Evolutionary conservation across 257 asterid species (phyloP).

Genomic region (Mitragyna speciosa): DNA sequence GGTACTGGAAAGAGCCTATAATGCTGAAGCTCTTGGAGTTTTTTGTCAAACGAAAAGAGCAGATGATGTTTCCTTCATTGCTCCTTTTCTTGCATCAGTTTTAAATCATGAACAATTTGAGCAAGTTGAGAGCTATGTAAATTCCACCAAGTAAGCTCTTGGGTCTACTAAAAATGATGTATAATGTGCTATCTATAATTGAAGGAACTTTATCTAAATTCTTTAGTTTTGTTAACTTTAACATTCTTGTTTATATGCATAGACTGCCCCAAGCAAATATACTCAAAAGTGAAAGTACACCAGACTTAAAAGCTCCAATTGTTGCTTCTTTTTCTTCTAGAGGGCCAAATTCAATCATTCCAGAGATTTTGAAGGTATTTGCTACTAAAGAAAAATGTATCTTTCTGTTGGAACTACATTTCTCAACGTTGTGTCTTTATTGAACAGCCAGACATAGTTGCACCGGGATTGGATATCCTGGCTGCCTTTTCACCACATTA

Average conservation of each 20-base stretch:
- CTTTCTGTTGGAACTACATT: too few relatives aligned
- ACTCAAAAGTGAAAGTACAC: not conserved
- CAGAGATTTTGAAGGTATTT: constrained; percentile 13
- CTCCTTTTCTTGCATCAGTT: not conserved
- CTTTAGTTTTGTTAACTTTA: too few relatives aligned
- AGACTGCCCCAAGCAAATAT: constrained; percentile 7
- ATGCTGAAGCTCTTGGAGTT: constrained; percentile 15
- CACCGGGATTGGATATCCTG: too few relatives aligned
- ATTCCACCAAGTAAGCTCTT: not conserved
- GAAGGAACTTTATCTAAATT: too few relatives aligned
- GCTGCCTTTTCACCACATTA: not conserved
- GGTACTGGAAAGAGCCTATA: too few relatives aligned
- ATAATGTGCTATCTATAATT: too few relatives aligned
- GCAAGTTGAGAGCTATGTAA: not conserved
- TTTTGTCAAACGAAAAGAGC: not conserved
- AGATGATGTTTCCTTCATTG: not conserved
- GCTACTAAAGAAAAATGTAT: too few relatives aligned
- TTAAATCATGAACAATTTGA: not conserved
- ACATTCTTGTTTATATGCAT: too few relatives aligned
- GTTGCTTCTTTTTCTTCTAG: constrained; percentile 13
- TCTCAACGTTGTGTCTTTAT: too few relatives aligned
- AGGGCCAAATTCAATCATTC: constrained; percentile 4
- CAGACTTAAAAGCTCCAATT: not conserved
- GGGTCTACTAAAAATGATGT: too few relatives aligned
- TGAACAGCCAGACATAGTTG: not conserved